Percentiles rank a stretch among this genome's conserved stretches.
Evolutionary conservation across 176 grass and related monocot genomes (phyloP).

Genomic region (Chloris gayana): DNA sequence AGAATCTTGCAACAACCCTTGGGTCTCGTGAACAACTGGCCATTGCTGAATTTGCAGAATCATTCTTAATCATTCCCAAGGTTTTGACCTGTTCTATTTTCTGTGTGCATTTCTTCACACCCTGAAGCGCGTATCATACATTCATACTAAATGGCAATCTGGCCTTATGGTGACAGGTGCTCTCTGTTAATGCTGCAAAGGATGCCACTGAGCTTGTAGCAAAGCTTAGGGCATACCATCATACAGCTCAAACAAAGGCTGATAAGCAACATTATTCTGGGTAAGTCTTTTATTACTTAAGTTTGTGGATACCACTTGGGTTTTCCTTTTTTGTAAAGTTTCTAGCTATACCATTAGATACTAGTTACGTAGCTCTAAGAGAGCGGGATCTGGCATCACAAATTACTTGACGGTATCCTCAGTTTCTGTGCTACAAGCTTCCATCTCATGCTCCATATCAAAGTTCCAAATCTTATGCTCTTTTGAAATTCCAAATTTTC

Average conservation of each 20-base stretch:
- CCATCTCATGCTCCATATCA: background rate
- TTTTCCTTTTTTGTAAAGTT: slow-evolving; percentile 3
- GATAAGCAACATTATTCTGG: slow-evolving; percentile 92
- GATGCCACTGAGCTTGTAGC: slow-evolving; percentile 87
- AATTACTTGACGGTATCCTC: background rate
- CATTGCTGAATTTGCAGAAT: slow-evolving; percentile 84
- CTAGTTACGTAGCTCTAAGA: background rate
- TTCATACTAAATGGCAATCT: slow-evolving; percentile 26
- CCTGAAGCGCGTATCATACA: background rate
- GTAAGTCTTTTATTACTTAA: slow-evolving; percentile 40
- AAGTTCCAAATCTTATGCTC: background rate
- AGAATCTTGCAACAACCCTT: slow-evolving; percentile 83
- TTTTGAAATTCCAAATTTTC: background rate
- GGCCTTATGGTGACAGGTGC: slow-evolving; percentile 49
- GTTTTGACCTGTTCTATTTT: slow-evolving; percentile 43
- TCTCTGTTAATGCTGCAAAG: slow-evolving; percentile 94
- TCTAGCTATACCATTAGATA: background rate
- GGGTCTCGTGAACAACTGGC: slow-evolving; percentile 81
- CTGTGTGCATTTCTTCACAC: background rate
- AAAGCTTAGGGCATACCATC: slow-evolving; percentile 90
- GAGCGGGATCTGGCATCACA: background rate
- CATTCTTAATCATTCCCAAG: slow-evolving; percentile 88
- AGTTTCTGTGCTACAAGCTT: background rate
- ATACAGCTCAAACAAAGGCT: slow-evolving; percentile 84
- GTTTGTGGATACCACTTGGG: background rate